Evolutionary conservation across 257 asterid genomes (phyloP).

Genomic region (Pogostemon cablin): DNA sequence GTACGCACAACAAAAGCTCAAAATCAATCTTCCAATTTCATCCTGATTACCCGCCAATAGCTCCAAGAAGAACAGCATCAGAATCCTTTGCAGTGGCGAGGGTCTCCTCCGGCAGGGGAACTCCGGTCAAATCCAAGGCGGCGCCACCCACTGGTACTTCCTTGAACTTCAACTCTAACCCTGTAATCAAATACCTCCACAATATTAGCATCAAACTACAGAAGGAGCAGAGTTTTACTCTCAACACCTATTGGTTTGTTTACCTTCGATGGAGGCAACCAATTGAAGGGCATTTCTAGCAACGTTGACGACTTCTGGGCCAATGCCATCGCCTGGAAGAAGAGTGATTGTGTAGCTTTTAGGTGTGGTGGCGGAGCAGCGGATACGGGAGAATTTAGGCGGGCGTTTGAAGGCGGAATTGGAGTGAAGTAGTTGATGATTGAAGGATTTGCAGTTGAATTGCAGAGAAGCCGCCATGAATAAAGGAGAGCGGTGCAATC

Average conservation of each 20-base stretch:
- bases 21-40: neutral
- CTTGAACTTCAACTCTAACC: slow-evolving; percentile 75
- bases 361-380: slow-evolving; percentile 63
- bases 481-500: slow-evolving; percentile 3
- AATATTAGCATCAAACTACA: neutral
- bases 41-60: slow-evolving; percentile 89
- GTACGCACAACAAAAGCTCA: neutral
- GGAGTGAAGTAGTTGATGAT: slow-evolving; percentile 36
- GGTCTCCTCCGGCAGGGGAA: slow-evolving; percentile 93
- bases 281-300: slow-evolving; percentile 74
- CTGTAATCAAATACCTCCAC: slow-evolving; percentile 39
- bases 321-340: slow-evolving; percentile 97
- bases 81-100: slow-evolving; percentile 77
- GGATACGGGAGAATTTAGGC: slow-evolving; percentile 46
- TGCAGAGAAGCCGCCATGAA: slow-evolving; percentile 73
- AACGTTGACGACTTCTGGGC: slow-evolving; percentile 88
- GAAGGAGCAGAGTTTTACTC: neutral
- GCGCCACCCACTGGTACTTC: slow-evolving; percentile 98
- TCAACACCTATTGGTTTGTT: neutral
- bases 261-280: slow-evolving; percentile 81
- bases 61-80: slow-evolving; percentile 96
- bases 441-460: slow-evolving; percentile 42
- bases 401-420: slow-evolving; percentile 35
- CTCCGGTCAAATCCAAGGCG: slow-evolving; percentile 91
- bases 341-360: slow-evolving; percentile 76